phyloP scores from a whole-genome alignment of 306 rosid species.

The Cicer pinnatifidum region DNA sequence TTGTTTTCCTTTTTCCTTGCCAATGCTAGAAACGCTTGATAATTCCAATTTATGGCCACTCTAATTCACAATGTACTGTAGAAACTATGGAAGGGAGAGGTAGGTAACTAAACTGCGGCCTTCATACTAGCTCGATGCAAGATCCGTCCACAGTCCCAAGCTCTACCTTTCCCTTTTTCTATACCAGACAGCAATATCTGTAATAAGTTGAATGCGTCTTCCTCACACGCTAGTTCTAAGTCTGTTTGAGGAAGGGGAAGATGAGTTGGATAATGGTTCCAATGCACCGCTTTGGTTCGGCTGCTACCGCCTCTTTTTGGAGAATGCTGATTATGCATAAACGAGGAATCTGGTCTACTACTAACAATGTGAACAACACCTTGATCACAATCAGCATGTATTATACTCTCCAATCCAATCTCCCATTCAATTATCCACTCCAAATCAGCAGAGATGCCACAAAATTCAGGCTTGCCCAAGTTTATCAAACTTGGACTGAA shows the following conservation, averaged over 20 bases:
- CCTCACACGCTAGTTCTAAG: constrained; percentile 62
- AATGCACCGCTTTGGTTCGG: constrained; percentile 53
- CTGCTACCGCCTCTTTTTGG: constrained; percentile 55
- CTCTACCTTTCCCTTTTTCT: constrained; percentile 63
- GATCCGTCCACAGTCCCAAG: constrained; percentile 76
- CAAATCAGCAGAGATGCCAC: constrained; percentile 68
- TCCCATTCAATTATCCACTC: constrained; percentile 78
- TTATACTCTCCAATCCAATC: constrained; percentile 76
- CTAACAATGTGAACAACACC: constrained; percentile 78
- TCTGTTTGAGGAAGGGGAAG: constrained; percentile 83
- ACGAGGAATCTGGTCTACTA: constrained; percentile 67
- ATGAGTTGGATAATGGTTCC: constrained; percentile 68
- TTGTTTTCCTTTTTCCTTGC: not conserved
- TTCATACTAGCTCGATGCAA: constrained; percentile 70
- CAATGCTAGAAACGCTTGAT: not conserved
- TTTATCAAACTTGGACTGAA: constrained; percentile 66
- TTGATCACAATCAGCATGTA: constrained; percentile 67
- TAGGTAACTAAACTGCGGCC: not conserved
- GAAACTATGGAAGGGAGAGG: constrained; percentile 11
- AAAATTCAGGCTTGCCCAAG: constrained; percentile 78
- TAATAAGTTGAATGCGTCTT: constrained; percentile 68
- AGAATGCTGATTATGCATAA: constrained; percentile 59
- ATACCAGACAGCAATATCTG: constrained; percentile 61
- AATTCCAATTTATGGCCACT: constrained; percentile 14
- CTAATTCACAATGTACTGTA: not conserved